Conservation (phyloP, 805 yeast genomes). For the Cyberlindnera mrakii region DNA sequence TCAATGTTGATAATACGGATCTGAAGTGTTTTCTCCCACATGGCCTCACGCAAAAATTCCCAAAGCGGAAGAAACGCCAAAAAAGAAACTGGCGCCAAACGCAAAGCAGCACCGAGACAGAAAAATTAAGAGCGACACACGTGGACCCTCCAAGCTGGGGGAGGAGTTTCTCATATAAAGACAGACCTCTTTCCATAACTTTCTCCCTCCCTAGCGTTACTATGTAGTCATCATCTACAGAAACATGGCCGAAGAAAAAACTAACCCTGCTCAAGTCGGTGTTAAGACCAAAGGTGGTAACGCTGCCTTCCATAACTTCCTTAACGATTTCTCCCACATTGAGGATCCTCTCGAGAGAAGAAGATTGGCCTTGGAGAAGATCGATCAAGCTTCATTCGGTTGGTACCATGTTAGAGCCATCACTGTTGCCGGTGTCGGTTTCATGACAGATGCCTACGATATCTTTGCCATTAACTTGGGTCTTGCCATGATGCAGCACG, state of each 20-base stretch:
- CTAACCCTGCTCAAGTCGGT: conserved; percentile 22
- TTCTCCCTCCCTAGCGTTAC: not conserved
- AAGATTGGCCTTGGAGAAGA: conserved; percentile 77
- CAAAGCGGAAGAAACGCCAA: no score
- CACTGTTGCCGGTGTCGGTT: conserved; percentile 88
- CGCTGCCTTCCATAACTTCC: conserved; percentile 78
- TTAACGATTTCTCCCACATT: conserved; percentile 74
- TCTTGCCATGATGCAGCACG: conserved; percentile 71
- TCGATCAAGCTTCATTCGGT: conserved; percentile 72
- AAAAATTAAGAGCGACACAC: no score
- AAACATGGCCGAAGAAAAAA: conserved; percentile 15
- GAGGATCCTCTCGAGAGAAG: conserved; percentile 85
- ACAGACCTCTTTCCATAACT: not conserved
- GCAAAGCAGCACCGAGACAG: no score
- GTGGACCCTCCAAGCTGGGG: no score
- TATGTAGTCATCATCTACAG: not conserved
- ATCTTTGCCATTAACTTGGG: conserved; percentile 86
- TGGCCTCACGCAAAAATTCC: no score
- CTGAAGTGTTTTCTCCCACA: no score
- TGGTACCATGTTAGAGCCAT: conserved; percentile 83
- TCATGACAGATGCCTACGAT: conserved; percentile 89
- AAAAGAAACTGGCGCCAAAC: no score
- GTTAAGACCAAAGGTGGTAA: conserved; percentile 63
- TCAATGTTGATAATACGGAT: no score
- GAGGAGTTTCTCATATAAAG: no score